Conservation (phyloP, 345 rosid species). For the Eucalyptus globulus region DNA sequence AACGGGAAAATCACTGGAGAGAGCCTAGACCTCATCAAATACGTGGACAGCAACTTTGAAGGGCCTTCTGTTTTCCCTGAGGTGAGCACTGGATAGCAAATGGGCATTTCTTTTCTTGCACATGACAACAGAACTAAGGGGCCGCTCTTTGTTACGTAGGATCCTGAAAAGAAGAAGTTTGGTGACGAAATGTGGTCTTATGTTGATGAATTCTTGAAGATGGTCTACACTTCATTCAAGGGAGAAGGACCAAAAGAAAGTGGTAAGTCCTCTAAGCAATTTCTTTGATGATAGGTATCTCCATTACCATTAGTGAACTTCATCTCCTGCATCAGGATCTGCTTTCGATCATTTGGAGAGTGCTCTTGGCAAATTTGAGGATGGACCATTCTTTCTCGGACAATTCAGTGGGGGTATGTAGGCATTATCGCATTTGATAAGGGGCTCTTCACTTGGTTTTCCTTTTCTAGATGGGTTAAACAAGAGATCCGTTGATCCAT, state of each 20-base stretch:
- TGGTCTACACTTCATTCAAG: slow-evolving; percentile 11
- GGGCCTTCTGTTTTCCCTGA: slow-evolving; percentile 63
- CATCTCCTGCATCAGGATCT: slow-evolving; percentile 27
- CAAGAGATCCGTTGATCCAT: neutral
- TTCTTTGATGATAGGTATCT: neutral
- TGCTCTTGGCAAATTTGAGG: slow-evolving; percentile 41
- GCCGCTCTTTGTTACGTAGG: slow-evolving; percentile 16
- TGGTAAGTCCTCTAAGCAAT: slow-evolving; percentile 15
- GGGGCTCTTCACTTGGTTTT: neutral
- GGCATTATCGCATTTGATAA: neutral
- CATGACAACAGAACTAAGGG: neutral
- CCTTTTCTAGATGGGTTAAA: neutral
- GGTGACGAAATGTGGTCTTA: slow-evolving; percentile 53
- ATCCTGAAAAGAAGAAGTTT: slow-evolving; percentile 49
- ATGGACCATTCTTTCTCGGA: no score
- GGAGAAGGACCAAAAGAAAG: slow-evolving; percentile 31
- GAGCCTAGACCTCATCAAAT: slow-evolving; percentile 74
- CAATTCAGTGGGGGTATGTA: slow-evolving; percentile 24
- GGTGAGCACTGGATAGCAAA: slow-evolving; percentile 10
- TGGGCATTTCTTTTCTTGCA: neutral
- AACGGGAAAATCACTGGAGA: slow-evolving; percentile 76
- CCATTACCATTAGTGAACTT: neutral
- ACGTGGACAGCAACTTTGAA: slow-evolving; percentile 67
- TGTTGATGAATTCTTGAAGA: slow-evolving; percentile 28
- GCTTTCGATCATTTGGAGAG: slow-evolving; percentile 68